Evolutionary conservation across 2,329 filamentous ascomycete genomes (phyloP).

Genomic region (Epichloe scottii): DNA sequence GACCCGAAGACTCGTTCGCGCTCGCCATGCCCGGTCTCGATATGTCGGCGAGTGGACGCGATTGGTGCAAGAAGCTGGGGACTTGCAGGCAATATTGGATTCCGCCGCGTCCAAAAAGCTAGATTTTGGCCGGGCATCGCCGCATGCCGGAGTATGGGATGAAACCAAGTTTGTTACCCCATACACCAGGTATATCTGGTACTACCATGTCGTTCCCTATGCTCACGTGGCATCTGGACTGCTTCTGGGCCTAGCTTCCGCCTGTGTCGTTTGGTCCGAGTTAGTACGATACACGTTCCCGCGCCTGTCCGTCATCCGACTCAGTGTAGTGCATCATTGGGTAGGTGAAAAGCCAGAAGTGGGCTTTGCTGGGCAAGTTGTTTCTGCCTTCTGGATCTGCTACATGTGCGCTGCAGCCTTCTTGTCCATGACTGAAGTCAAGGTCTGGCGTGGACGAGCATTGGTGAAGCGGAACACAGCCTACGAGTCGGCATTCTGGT

Average conservation of each 20-base stretch:
- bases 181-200: slow-evolving; percentile 65
- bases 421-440: slow-evolving; percentile 78
- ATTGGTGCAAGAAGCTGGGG: slow-evolving; percentile 59
- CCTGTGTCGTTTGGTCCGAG: slow-evolving; percentile 86
- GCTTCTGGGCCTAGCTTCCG: slow-evolving; percentile 61
- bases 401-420: slow-evolving; percentile 94
- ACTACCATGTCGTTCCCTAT: slow-evolving; percentile 62
- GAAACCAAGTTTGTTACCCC: slow-evolving; percentile 57
- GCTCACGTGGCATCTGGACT: slow-evolving; percentile 51
- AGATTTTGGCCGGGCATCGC: slow-evolving; percentile 52
- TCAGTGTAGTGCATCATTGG: slow-evolving; percentile 64
- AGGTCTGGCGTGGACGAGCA: slow-evolving; percentile 93
- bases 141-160: slow-evolving; percentile 41
- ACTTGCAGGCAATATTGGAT: slow-evolving; percentile 72
- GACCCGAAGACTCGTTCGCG: slow-evolving; percentile 68
- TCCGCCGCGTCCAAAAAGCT: slow-evolving; percentile 70
- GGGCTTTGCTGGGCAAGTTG: slow-evolving; percentile 74
- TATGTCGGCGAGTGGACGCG: slow-evolving; percentile 80
- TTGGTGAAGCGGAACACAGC: slow-evolving; percentile 85
- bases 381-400: slow-evolving; percentile 76
- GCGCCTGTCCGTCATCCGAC: slow-evolving; percentile 55
- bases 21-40: slow-evolving; percentile 69
- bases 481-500: slow-evolving; percentile 90
- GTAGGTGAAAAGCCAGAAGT: slow-evolving; percentile 60
- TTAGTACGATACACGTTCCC: slow-evolving; percentile 73